Evolutionary conservation across 1,284 basidiomycete genomes (phyloP), one percentile per base, ranked within the genome.

Genomic region (Entoloma clypeatum): DNA sequence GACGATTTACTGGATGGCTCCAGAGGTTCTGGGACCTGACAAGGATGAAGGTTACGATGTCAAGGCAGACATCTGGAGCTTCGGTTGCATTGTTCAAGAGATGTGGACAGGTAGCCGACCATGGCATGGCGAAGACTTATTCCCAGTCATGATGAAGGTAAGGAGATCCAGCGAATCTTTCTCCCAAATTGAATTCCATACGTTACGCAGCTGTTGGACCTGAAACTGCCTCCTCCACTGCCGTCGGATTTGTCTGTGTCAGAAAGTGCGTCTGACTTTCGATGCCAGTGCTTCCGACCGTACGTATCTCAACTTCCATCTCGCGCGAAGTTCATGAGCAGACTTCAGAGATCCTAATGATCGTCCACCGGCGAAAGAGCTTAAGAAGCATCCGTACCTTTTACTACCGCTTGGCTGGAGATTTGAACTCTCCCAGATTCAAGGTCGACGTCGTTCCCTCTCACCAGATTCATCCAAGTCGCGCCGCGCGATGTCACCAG

Each of bases 231-330:
- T 3, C 94, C 94, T 4, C 91, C 93, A 0, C 67, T 97, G n/a
- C 92, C 94, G 1, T 59, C 73, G 2, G 81, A 86, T 47, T 71
- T 93, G n/a, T 60, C 67, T 7, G 65, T 96, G 17, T 79, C 80
- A 9, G 64, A 73, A 1, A 63, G 74, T 32, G 92, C 89, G 2
- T 68, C 79, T 42, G 82, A 92, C 53, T 95, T 97, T 56, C 72
- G 92, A 46, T 70, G 75, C 44, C 76, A 79, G 56, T 96, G 92
- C 63, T 92, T 98, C 52, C 77, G 86, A 21, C 76, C 81, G 86
- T 86, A 56, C 44, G 79, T 47, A 16, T 5, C 16, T 35, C 8
- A 19, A 26, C 35, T 19, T 24, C 36, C 8, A n/a, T 47, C 27
- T 8, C 43, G 39, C 2, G 6, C 5, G 13, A 31, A 5, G 9